Conservation (phyloP, 495 filamentous ascomycete genomes). For the Antarctomyces pellizariae region DNA sequence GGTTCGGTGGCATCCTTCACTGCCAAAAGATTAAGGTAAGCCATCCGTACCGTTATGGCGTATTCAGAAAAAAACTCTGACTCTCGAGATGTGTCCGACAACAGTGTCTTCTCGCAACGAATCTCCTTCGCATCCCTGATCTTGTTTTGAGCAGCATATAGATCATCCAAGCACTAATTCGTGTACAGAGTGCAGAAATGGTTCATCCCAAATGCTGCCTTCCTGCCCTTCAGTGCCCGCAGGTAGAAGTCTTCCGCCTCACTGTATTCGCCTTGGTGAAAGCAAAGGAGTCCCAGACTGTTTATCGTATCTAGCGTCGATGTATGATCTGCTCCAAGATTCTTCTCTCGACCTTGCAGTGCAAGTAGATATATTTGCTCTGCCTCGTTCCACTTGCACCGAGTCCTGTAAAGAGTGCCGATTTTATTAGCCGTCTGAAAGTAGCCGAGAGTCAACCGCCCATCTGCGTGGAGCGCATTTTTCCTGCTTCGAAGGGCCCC, state of each 20-base stretch:
- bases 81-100: too few species aligned
- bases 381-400: constrained; percentile 10
- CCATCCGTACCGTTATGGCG: too few species aligned
- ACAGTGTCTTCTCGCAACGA: too few species aligned
- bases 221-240: constrained; percentile 16
- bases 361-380: constrained; percentile 16
- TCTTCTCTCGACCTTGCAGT: constrained; percentile 16
- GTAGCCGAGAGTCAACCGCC: too few species aligned
- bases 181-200: constrained; percentile 14
- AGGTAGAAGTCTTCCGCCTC: constrained; percentile 14
- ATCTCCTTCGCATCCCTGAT: too few species aligned
- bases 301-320: constrained; percentile 15
- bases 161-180: constrained; percentile 7
- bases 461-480: constrained; percentile 13
- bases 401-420: constrained; percentile 8
- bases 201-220: constrained; percentile 16
- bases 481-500: constrained; percentile 16
- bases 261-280: constrained; percentile 8
- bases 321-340: constrained; percentile 16
- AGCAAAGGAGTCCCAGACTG: constrained; percentile 11
- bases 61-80: too few species aligned
- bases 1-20: too few species aligned
- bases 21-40: too few species aligned
- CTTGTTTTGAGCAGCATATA: too few species aligned
- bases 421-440: too few species aligned